Percentiles rank a stretch among this genome's conserved stretches.
Evolutionary conservation across 176 grass and related monocot species (phyloP).

Genomic region (Pontederia paniculata): DNA sequence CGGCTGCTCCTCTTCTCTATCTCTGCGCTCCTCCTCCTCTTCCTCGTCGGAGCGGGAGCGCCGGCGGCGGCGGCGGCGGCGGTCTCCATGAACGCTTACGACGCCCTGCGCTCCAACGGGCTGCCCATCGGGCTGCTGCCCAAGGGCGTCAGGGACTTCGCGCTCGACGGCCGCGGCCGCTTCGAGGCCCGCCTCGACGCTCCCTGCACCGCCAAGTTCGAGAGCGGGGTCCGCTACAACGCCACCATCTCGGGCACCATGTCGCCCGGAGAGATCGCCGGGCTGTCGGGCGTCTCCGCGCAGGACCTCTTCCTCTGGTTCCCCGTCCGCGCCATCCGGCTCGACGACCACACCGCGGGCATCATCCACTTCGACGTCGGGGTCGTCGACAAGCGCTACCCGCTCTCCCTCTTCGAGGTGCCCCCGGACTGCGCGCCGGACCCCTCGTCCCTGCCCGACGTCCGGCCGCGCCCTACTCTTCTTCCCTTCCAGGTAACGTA

Average conservation of each 20-base stretch:
- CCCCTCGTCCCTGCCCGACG: not conserved
- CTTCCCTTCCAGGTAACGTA: not conserved
- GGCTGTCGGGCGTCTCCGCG: conserved; percentile 6
- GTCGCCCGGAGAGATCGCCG: conserved; percentile 9
- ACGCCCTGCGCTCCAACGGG: conserved; percentile 12
- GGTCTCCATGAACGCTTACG: not conserved
- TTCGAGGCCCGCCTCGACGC: conserved; percentile 11
- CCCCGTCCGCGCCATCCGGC: conserved; percentile 19
- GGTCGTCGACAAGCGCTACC: conserved; percentile 11
- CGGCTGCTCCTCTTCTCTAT: not conserved
- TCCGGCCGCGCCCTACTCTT: not conserved
- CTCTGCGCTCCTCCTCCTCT: not conserved
- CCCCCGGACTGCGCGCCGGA: conserved; percentile 4
- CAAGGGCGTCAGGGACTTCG: conserved; percentile 8
- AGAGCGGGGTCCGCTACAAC: conserved; percentile 13
- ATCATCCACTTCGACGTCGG: conserved; percentile 20
- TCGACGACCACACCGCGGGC: conserved; percentile 7
- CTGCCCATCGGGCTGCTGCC: conserved; percentile 14
- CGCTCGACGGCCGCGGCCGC: not conserved
- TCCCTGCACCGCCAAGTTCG: conserved; percentile 13
- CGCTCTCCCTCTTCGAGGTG: conserved; percentile 13
- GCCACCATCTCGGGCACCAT: conserved; percentile 4
- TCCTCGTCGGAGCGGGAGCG: too few relatives aligned
- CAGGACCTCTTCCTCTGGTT: conserved; percentile 19
- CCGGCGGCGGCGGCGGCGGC: too few relatives aligned